Base-by-base conservation (phyloP, 495 filamentous ascomycete species). In the Letharia lupina region DNA sequence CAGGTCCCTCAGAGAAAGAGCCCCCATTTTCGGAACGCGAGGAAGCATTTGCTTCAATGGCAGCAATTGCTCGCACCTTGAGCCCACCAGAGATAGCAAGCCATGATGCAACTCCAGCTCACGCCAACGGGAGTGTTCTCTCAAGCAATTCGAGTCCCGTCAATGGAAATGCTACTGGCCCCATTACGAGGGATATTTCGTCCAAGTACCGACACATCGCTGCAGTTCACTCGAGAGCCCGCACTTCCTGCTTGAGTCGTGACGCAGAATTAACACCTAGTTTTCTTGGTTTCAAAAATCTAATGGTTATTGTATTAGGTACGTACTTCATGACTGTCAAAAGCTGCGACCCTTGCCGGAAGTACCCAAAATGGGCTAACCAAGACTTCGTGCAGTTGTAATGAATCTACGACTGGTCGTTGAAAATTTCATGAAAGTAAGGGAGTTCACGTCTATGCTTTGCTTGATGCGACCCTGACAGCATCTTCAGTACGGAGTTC, bases 291-390 rank as follows among this genome's bases (percentile, higher is more conserved):
- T 98, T 98, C 71, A 81, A 93, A 42, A 98, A 98, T 70, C 80
- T 98, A 59, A 97, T 97, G 93, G 90, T 96, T 16, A 86, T 98
- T 67, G 90, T 96, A 47, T 76, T 97, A 62, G 86, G 91, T 94
- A 83, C 50, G 79, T 71, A 54, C 33, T 50, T 42, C 45, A 57
- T 54, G 40, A 0, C 33, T 50, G 37, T 12, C 31, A 33, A 61
- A 40, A 35, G 20, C 9, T 9, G 31, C 50, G 41, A 31, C 11
- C 18, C 0, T 45, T 7, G 23, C 5, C 13, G 40, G 15, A 13
- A 13, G 28, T n/a, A 31, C 28, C 15, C 5, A 10, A 35, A 37
- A 8, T 31, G 37, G 35, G 12, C 65, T 61, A 28, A 61, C 20
- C 60, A 61, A 31, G 37, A 23, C 5, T n/a, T 15, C 8, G 12